Percentiles rank a stretch among this genome's conserved stretches.
Conservation (phyloP, 345 rosid genomes). For the Eucalyptus globulus region DNA sequence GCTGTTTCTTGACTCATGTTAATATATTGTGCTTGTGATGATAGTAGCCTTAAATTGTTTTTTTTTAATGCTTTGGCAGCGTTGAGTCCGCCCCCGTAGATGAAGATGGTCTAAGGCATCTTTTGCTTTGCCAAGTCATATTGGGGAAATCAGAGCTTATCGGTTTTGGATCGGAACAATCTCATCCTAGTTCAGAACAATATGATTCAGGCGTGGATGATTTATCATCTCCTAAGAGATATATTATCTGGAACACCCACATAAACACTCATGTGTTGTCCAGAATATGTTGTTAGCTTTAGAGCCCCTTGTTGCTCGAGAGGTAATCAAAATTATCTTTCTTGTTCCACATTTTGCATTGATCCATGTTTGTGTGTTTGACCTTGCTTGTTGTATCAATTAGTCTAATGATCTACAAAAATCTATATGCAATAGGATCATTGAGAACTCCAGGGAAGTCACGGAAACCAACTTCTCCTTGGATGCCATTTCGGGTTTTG, state of each 20-base stretch:
- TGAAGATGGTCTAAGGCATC: conserved; percentile 46
- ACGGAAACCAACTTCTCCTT: conserved; percentile 58
- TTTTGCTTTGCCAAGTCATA: conserved; percentile 64
- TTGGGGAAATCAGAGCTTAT: conserved; percentile 68
- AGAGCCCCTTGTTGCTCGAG: neutral
- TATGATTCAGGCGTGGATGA: conserved; percentile 8
- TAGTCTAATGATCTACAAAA: neutral
- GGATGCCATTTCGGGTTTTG: conserved; percentile 75
- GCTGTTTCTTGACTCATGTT: neutral
- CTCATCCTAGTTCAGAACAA: neutral
- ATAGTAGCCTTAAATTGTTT: neutral
- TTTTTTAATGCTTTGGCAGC: conserved; percentile 8
- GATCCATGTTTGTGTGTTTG: neutral
- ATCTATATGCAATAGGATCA: conserved; percentile 10
- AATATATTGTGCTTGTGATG: neutral
- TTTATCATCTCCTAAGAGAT: neutral
- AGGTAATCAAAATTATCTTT: neutral
- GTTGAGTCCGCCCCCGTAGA: conserved; percentile 26
- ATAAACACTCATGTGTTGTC: conserved; percentile 10
- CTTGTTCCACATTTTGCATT: neutral
- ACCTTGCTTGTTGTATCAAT: neutral
- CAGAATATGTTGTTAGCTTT: conserved; percentile 3
- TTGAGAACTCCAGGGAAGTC: neutral
- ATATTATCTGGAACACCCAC: conserved; percentile 1
- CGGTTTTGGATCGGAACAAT: conserved; percentile 36